Evolutionary conservation across 2,329 filamentous ascomycete species (phyloP).

Genomic region (Xylariaceae sp.): DNA sequence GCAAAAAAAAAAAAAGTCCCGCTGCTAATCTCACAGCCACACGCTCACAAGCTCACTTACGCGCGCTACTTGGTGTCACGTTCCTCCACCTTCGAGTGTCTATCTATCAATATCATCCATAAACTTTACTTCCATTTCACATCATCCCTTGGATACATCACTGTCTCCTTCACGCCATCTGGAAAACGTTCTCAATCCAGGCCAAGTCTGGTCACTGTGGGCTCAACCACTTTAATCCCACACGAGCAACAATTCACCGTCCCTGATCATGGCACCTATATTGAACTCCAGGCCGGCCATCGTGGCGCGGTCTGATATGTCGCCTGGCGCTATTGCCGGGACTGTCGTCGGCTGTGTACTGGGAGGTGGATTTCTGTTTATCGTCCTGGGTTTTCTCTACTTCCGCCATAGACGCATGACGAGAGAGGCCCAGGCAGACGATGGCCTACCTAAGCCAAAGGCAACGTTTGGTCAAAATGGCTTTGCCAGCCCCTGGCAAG

Average conservation of each 20-base stretch:
- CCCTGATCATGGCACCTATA: conserved; percentile 15
- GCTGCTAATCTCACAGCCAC: too few species aligned
- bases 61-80: conserved; percentile 1
- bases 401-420: conserved; percentile 25
- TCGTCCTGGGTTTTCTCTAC: conserved; percentile 29
- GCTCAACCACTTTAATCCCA: background rate
- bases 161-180: too few species aligned
- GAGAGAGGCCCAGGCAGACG: conserved; percentile 18
- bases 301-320: conserved; percentile 20
- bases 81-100: background rate
- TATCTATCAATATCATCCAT: background rate
- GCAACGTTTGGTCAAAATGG: conserved; percentile 7
- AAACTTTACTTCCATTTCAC: background rate
- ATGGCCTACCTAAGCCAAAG: conserved; percentile 14
- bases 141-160: background rate
- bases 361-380: conserved; percentile 23
- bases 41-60: background rate
- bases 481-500: conserved; percentile 14
- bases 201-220: too few species aligned
- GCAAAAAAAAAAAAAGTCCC: too few species aligned
- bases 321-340: conserved; percentile 27
- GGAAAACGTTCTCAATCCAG: too few species aligned
- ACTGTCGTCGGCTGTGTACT: conserved; percentile 27
- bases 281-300: conserved; percentile 15
- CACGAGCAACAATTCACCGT: conserved; percentile 9